Percentiles rank a stretch among this genome's conserved stretches.
phyloP scores from a whole-genome alignment of 2,329 filamentous ascomycete species.

The Nannizziopsis arthrosporioides region DNA sequence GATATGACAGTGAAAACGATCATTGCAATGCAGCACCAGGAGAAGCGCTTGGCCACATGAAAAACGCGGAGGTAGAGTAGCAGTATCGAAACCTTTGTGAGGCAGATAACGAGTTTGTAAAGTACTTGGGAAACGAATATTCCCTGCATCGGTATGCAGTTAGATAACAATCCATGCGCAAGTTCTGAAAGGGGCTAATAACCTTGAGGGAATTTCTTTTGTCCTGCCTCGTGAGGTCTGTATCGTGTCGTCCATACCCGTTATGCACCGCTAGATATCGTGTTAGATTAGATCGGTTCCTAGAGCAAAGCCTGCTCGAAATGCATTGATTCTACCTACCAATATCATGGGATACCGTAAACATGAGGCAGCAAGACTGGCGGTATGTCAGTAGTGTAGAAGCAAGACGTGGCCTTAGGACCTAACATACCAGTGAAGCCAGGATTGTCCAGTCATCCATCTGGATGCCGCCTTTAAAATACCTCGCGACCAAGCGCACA shows the following conservation, averaged over 20 bases:
- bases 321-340: not conserved
- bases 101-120: slow-evolving; percentile 45
- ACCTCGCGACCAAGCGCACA: slow-evolving; percentile 16
- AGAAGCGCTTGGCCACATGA: slow-evolving; percentile 33
- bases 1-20: slow-evolving; percentile 14
- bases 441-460: slow-evolving; percentile 21
- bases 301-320: too few species aligned
- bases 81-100: slow-evolving; percentile 44
- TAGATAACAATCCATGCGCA: not conserved
- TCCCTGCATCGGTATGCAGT: slow-evolving; percentile 24
- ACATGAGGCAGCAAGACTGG: slow-evolving; percentile 14
- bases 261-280: slow-evolving; percentile 19
- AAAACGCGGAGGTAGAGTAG: slow-evolving; percentile 47
- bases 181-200: not conserved
- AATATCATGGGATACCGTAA: slow-evolving; percentile 15
- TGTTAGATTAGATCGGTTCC: not conserved
- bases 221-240: slow-evolving; percentile 17
- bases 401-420: not conserved
- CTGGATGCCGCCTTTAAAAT: slow-evolving; percentile 14
- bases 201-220: slow-evolving; percentile 21
- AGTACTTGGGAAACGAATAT: slow-evolving; percentile 44
- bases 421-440: slow-evolving; percentile 15
- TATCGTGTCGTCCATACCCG: slow-evolving; percentile 23
- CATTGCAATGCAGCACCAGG: slow-evolving; percentile 31
- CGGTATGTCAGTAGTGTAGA: not conserved